Conservation (phyloP, 352 stramenopile species). For the Phytophthora macrochlamydospora region DNA sequence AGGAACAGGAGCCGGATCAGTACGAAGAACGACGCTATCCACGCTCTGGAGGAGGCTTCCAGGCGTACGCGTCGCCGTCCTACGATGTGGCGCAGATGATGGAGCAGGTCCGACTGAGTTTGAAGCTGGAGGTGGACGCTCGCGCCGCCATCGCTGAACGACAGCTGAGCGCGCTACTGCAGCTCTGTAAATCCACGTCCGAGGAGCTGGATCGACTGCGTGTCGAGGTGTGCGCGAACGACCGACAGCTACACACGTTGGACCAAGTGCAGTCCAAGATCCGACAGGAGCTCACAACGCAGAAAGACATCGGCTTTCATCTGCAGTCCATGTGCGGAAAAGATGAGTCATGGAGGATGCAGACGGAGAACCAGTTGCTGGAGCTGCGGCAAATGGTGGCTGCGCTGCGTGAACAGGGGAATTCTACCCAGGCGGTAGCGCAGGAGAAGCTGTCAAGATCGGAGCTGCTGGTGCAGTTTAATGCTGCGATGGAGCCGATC, state of each 20-base stretch:
- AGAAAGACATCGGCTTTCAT: constrained; percentile 84
- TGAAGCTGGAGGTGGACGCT: constrained; percentile 85
- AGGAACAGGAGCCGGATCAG: constrained; percentile 27
- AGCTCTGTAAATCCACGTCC: constrained; percentile 74
- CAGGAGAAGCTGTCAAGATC: constrained; percentile 80
- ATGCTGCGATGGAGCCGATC: constrained; percentile 77
- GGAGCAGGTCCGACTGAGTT: constrained; percentile 80
- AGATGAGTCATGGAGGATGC: constrained; percentile 86
- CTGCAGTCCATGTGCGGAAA: constrained; percentile 85
- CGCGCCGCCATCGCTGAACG: constrained; percentile 76
- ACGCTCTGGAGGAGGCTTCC: constrained; percentile 18
- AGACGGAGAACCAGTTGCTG: constrained; percentile 81
- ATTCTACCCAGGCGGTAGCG: constrained; percentile 58
- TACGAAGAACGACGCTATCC: constrained; percentile 10
- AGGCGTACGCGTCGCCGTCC: constrained; percentile 70
- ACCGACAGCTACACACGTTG: constrained; percentile 77
- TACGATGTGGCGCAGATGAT: constrained; percentile 88
- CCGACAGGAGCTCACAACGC: constrained; percentile 76
- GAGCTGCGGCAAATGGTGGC: constrained; percentile 79
- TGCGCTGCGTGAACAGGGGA: constrained; percentile 70
- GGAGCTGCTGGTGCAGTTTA: constrained; percentile 83
- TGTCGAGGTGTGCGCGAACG: constrained; percentile 70
- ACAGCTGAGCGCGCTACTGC: constrained; percentile 74
- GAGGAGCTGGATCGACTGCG: constrained; percentile 76
- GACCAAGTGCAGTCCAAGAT: constrained; percentile 82